Evolutionary conservation across 352 stramenopile genomes (phyloP).

Genomic region (Globisporangium barbulae): DNA sequence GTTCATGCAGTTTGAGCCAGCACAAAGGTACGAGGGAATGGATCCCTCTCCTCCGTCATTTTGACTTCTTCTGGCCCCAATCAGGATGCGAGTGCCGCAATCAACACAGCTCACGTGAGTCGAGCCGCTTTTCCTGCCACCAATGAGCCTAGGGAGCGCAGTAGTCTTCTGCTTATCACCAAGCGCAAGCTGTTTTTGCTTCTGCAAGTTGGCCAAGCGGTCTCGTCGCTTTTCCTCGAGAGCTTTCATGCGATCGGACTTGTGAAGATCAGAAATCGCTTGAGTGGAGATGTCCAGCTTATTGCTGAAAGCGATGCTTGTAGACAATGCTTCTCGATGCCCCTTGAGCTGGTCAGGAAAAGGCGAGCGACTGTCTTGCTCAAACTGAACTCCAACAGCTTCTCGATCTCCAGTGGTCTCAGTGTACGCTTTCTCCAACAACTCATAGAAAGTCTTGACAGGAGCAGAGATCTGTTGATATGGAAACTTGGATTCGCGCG

Average conservation of each 20-base stretch:
- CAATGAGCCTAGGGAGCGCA: conserved; percentile 62
- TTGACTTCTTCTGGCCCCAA: conserved; percentile 27
- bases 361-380: background rate
- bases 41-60: background rate
- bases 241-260: conserved; percentile 45
- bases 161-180: conserved; percentile 52
- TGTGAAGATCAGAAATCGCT: conserved; percentile 29
- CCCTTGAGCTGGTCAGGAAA: background rate
- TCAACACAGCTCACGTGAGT: conserved; percentile 54
- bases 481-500: conserved; percentile 4
- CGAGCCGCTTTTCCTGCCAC: conserved; percentile 65
- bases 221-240: conserved; percentile 61
- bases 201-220: conserved; percentile 37
- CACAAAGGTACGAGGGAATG: conserved; percentile 27
- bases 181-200: conserved; percentile 55
- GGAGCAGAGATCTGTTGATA: conserved; percentile 14
- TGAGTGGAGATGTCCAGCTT: background rate
- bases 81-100: conserved; percentile 35
- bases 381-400: background rate
- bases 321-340: background rate
- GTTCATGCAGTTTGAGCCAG: conserved; percentile 56
- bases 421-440: conserved; percentile 29
- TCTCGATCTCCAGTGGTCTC: background rate
- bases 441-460: conserved; percentile 39
- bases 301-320: background rate